Conservation (phyloP, 2,329 filamentous ascomycete genomes). For the Apiospora koreana region DNA sequence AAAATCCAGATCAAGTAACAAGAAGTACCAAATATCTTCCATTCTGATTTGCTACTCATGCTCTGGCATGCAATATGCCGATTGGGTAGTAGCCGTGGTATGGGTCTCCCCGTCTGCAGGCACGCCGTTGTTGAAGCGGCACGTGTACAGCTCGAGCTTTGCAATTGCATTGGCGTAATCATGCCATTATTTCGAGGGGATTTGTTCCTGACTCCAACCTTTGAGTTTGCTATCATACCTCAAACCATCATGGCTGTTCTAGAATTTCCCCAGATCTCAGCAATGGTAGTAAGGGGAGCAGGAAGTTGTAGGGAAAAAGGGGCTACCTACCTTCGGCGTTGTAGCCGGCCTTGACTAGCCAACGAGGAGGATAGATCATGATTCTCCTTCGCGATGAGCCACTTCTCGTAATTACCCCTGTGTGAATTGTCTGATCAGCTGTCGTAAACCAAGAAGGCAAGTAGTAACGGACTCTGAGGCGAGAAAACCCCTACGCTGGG, state of each 20-base stretch:
- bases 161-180: neutral
- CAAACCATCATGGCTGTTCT: neutral
- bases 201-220: neutral
- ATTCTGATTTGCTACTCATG: conserved; percentile 14
- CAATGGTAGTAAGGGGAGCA: neutral
- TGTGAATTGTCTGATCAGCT: neutral
- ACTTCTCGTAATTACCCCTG: conserved; percentile 21
- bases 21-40: no score
- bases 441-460: neutral
- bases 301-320: neutral
- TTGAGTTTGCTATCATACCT: neutral
- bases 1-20: no score
- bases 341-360: conserved; percentile 20
- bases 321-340: conserved; percentile 13
- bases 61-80: conserved; percentile 2
- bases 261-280: conserved; percentile 14
- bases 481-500: neutral
- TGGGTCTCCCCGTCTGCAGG: neutral
- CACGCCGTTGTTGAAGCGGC: neutral
- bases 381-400: conserved; percentile 15
- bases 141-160: neutral
- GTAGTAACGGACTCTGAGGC: neutral
- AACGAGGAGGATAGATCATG: conserved; percentile 20
- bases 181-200: no score
- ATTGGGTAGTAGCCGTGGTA: conserved; percentile 44